These are phyloP conservation scores for Narthecium ossifragum DNA, from an alignment of 106 monocot genomes.

Conservation along the genomic window DNA sequence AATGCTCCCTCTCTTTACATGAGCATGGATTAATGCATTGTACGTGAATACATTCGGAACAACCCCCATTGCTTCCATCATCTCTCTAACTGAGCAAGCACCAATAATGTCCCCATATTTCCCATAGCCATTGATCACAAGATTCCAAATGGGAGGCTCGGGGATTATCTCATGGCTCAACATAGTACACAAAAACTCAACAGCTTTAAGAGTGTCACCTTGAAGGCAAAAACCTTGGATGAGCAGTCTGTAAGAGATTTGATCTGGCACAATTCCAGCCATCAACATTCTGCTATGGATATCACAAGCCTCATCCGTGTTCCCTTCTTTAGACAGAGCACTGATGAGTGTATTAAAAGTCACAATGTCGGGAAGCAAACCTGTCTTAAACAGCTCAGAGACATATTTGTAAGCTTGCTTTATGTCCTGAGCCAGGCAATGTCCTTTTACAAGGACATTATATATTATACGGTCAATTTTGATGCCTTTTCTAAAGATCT, in stretches of 20 bases:
- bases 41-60: slow-evolving; percentile 60
- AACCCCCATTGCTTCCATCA: slow-evolving; percentile 49
- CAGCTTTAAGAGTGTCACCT: slow-evolving; percentile 32
- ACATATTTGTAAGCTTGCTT: slow-evolving; percentile 39
- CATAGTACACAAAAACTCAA: slow-evolving; percentile 31
- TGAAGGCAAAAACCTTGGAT: slow-evolving; percentile 50
- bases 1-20: slow-evolving; percentile 38
- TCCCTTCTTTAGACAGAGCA: slow-evolving; percentile 39
- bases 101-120: slow-evolving; percentile 31
- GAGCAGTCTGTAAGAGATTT: slow-evolving; percentile 43
- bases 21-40: slow-evolving; percentile 63
- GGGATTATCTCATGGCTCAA: slow-evolving; percentile 31
- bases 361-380: slow-evolving; percentile 61
- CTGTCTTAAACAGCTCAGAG: slow-evolving; percentile 64
- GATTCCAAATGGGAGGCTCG: slow-evolving; percentile 55
- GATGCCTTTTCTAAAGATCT: slow-evolving; percentile 26
- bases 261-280: slow-evolving; percentile 36
- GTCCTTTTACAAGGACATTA: slow-evolving; percentile 67
- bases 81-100: slow-evolving; percentile 36
- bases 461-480: slow-evolving; percentile 45
- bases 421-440: slow-evolving; percentile 40
- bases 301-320: slow-evolving; percentile 51
- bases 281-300: slow-evolving; percentile 32
- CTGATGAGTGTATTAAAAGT: slow-evolving; percentile 69
- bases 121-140: slow-evolving; percentile 56